phyloP scores from a whole-genome alignment of 805 yeast species.

The Wickerhamiella sorbophila region DNA sequence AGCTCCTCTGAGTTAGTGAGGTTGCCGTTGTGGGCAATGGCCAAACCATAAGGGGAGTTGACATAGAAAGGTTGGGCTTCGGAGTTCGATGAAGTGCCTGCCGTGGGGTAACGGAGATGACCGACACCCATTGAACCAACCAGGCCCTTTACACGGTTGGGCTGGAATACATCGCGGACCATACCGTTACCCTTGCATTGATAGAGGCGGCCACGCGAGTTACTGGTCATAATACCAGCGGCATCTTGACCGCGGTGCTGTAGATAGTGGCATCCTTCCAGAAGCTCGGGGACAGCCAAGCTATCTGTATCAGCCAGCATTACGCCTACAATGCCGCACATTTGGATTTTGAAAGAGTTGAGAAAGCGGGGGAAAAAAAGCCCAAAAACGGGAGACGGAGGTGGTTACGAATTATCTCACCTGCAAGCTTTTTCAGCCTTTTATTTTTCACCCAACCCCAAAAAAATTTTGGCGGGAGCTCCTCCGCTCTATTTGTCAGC shows the following conservation, averaged over 20 bases:
- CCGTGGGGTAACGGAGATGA: slow-evolving; percentile 92
- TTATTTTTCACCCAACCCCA: neutral
- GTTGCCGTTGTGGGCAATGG: slow-evolving; percentile 87
- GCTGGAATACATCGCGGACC: slow-evolving; percentile 96
- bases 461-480: neutral
- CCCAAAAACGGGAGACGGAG: neutral
- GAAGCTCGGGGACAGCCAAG: slow-evolving; percentile 74
- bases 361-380: slow-evolving; percentile 1
- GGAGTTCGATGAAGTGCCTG: slow-evolving; percentile 87
- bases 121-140: slow-evolving; percentile 93
- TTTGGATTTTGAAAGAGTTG: slow-evolving; percentile 24
- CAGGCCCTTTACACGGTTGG: slow-evolving; percentile 56
- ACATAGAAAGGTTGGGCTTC: slow-evolving; percentile 99
- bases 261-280: slow-evolving; percentile 81
- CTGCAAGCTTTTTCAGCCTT: neutral
- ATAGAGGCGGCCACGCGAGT: slow-evolving; percentile 79
- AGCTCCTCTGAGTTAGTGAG: slow-evolving; percentile 74
- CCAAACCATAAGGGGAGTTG: slow-evolving; percentile 90
- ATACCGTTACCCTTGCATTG: slow-evolving; percentile 98
- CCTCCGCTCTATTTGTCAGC: neutral
- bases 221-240: slow-evolving; percentile 97
- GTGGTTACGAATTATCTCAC: neutral
- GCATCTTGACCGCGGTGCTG: slow-evolving; percentile 99
- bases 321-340: slow-evolving; percentile 94
- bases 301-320: slow-evolving; percentile 60